Base-by-base conservation (phyloP, 2,329 filamentous ascomycete genomes). In the Aspergillus terreus region DNA sequence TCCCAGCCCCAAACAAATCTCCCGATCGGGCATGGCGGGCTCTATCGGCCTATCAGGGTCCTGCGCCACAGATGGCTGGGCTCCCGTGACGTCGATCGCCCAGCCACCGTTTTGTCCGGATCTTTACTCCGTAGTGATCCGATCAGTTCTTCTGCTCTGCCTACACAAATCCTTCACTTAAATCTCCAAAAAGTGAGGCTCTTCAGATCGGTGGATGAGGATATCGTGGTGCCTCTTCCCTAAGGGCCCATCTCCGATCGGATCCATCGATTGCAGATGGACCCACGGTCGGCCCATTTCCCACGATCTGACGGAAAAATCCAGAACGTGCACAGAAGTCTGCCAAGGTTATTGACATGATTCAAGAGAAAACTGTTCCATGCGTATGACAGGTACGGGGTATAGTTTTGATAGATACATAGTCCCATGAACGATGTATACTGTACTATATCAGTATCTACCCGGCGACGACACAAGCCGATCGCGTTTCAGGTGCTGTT, bases 1-100 rank as follows among this genome's bases (percentile, higher is more conserved):
- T 51, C 55, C 57, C 61, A 57, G 57, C 63, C 58, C 62, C 61
- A 66, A 71, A 72, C 69, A 72, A 71, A 71, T 71, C 66, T 72
- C 70, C 65, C 57, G 49, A 70, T 67, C 44, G n/a, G 67, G 69
- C 47, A 64, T 60, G 55, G 64, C 50, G 40, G 40, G 40, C 40
- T 42, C 40, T 42, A 17, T 60, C 27, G 59, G 47, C 44, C 53
- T 11, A 52, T 63, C 61, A 64, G 56, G 61, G 64, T 58, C 61
- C 55, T 51, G 51, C 52, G 54, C 55, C 59, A 52, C 53, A 38
- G 43, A 50, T 55, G n/a, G 19, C 23, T 53, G 33, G 40, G 40
- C 44, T 53, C 51, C 46, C 50, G 49, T 54, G 55, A 56, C 21
- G 54, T 53, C 60, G 60, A 66, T 64, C 61, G 23, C 50, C 42